Evolutionary conservation across 768 basidiomycete genomes (phyloP).

Genomic region (Pleurotus tuoliensis): DNA sequence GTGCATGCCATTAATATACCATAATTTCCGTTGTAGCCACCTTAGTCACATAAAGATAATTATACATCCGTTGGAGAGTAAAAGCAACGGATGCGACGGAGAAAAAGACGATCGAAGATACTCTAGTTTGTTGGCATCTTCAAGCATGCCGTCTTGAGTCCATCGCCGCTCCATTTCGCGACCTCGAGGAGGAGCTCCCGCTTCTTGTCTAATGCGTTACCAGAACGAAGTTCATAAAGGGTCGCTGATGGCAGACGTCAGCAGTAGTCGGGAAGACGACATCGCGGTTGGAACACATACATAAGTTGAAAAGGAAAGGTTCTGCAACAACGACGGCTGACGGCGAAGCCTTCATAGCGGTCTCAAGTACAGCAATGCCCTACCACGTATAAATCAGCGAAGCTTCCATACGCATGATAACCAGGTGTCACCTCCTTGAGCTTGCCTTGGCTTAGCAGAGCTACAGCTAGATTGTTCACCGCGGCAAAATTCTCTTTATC

Average conservation of each 20-base stretch:
- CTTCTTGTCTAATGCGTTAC: slow-evolving; percentile 72
- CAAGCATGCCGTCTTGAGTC: slow-evolving; percentile 68
- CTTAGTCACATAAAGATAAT: too few relatives aligned
- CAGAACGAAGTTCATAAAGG: slow-evolving; percentile 76
- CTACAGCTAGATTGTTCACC: slow-evolving; percentile 74
- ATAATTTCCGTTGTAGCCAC: too few relatives aligned
- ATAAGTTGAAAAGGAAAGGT: slow-evolving; percentile 82
- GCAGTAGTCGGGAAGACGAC: neutral
- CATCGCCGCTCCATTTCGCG: slow-evolving; percentile 85
- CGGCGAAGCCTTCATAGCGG: slow-evolving; percentile 58
- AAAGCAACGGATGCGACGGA: too few relatives aligned
- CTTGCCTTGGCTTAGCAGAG: slow-evolving; percentile 65
- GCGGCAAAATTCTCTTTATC: slow-evolving; percentile 64
- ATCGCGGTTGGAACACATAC: slow-evolving; percentile 36
- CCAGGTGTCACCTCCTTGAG: slow-evolving; percentile 55
- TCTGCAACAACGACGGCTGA: slow-evolving; percentile 72
- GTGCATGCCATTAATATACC: too few relatives aligned
- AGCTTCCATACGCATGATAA: neutral
- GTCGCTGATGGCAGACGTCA: slow-evolving; percentile 47
- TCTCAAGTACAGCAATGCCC: slow-evolving; percentile 71
- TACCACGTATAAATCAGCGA: slow-evolving; percentile 20
- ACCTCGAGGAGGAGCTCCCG: slow-evolving; percentile 69
- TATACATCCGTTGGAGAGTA: too few relatives aligned
- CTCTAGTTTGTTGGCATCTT: slow-evolving; percentile 65
- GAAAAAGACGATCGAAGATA: too few relatives aligned